Evolutionary conservation across 2,329 filamentous ascomycete species (phyloP), one percentile per base, ranked within the genome.

Genomic region (Fusarium sp.): DNA sequence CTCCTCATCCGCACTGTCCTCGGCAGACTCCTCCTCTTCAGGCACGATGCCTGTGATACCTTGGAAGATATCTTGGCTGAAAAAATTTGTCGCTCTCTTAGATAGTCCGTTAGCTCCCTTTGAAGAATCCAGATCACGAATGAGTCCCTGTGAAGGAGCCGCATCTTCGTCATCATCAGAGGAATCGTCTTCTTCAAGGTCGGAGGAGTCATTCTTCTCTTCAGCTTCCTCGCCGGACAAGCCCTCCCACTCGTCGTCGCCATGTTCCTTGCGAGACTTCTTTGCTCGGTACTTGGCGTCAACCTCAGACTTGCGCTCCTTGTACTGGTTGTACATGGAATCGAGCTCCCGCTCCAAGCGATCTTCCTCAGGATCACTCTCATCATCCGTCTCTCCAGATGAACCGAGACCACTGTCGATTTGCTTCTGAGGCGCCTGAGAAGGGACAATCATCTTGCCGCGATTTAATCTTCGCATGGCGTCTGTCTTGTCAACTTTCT

Each of bases 61-160:
- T 71, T 94, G 90, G 83, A 99, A 99, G 40, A 99, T 91, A 71
- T 97, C 94, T 77, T 97, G 95, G 73, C 92, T 91, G 78, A 99
- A 99, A 82, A 99, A 99, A 64, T 91, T 87, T 11, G 91, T 88
- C 10, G 96, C 96, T 67, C 93, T 88, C 55, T 74, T 74, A 2
- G 72, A 74, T 9, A 74, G 45, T 12, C 72, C 72, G 3, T 65
- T 67, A 3, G 58, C 59, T 11, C 61, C 72, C 13, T 68, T 52
- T 7, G 72, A 71, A 10, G 72, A 69, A 52, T 82, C 79, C 13
- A 83, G 70, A 49, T 82, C 79, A 5, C 77, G 77, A 37, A 83
- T 58, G 2, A 83, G 72, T 15, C 76, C 73, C 31, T 70, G 72
- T 16, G 65, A 44, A n/a, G 71, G 59, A 5, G 63, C 26, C 5